phyloP scores from a whole-genome alignment of 345 rosid genomes.

The Linum lewisii region DNA sequence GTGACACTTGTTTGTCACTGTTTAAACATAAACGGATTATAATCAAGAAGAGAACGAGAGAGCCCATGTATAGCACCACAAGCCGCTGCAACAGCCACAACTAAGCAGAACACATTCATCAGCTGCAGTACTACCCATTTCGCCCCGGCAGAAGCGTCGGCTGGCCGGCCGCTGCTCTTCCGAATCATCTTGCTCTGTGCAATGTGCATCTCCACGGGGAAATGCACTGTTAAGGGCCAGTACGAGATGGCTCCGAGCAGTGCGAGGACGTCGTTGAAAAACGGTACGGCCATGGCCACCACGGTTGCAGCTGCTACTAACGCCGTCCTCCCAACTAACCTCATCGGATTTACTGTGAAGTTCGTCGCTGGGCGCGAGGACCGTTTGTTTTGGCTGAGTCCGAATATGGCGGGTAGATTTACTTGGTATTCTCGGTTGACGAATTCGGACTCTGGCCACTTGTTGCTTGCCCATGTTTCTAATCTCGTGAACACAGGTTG shows the following conservation, averaged over 20 bases:
- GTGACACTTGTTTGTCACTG: too few relatives aligned
- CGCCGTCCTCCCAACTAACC: conserved; percentile 18
- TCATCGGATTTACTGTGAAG: conserved; percentile 9
- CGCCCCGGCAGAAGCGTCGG: background rate
- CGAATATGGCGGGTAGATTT: background rate
- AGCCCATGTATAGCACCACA: conserved; percentile 19
- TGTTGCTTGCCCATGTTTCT: conserved; percentile 16
- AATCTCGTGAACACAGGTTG: conserved; percentile 17
- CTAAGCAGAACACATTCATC: conserved; percentile 13
- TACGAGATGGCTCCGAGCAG: conserved; percentile 19
- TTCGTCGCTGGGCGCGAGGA: too few relatives aligned
- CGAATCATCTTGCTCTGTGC: conserved; percentile 7
- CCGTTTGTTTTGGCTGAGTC: too few relatives aligned
- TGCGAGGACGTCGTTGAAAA: conserved; percentile 25
- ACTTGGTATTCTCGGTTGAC: conserved; percentile 3
- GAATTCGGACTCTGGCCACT: conserved; percentile 18
- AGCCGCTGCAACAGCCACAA: conserved; percentile 17
- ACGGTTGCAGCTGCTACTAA: conserved; percentile 13
- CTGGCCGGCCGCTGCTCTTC: background rate
- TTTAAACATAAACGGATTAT: conserved; percentile 12
- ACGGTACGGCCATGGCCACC: conserved; percentile 21
- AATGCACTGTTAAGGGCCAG: conserved; percentile 24
- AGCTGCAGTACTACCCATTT: conserved; percentile 15
- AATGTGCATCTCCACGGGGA: conserved; percentile 27
- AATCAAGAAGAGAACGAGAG: conserved; percentile 1